phyloP scores from a whole-genome alignment of 164 flowering plant genomes.

The Litsea cubeba region DNA sequence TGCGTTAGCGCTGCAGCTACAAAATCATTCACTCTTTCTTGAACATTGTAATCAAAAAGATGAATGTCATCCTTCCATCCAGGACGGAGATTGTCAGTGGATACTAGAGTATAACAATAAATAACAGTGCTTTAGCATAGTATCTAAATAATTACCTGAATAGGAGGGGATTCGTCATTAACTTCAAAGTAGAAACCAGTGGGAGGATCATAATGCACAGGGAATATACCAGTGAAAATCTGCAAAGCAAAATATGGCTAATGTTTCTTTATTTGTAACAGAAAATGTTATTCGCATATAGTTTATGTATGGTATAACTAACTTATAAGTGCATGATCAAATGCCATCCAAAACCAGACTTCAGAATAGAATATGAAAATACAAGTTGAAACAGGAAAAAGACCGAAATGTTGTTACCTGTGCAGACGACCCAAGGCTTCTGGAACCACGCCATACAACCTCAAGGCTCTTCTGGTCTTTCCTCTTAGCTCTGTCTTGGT shows the following conservation, averaged over 20 bases:
- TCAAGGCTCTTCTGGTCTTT: conserved; percentile 72
- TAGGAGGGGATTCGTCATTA: conserved; percentile 45
- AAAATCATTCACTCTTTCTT: conserved; percentile 85
- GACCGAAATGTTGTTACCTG: conserved; percentile 19
- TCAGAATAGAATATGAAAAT: too few species aligned
- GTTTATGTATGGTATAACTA: too few species aligned
- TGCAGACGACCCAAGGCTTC: conserved; percentile 60
- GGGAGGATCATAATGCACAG: conserved; percentile 63
- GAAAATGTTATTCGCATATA: too few species aligned
- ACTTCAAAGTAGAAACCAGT: conserved; percentile 54
- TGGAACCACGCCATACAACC: conserved; percentile 85
- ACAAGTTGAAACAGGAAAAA: neutral
- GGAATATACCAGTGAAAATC: conserved; percentile 68
- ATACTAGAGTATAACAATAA: neutral
- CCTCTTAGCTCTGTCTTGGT: conserved; percentile 85
- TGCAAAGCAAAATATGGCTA: conserved; percentile 10
- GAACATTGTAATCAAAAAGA: conserved; percentile 90
- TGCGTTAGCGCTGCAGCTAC: conserved; percentile 80
- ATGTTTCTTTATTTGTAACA: neutral
- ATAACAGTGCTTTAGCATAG: neutral
- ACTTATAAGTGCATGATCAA: too few species aligned
- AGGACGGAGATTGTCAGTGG: conserved; percentile 1
- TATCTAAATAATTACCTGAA: conserved; percentile 41
- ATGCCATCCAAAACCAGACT: too few species aligned
- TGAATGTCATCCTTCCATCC: conserved; percentile 39